Conservation (phyloP, 1,284 basidiomycete genomes). For the Xerocomus minutiporus region DNA sequence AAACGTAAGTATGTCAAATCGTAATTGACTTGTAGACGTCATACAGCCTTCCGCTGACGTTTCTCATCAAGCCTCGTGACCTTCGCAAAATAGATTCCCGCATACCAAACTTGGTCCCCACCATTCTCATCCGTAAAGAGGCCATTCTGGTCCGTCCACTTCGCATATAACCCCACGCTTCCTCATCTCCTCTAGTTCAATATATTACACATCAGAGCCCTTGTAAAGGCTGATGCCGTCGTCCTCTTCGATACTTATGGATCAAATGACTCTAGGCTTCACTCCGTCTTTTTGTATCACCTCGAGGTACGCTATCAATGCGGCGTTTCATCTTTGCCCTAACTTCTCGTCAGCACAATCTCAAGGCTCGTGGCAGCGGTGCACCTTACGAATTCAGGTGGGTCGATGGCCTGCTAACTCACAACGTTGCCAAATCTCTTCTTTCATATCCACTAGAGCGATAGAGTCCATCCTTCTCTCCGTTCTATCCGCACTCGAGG, state of each 20-base stretch:
- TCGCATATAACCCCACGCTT: not conserved
- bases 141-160: conserved; percentile 70
- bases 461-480: conserved; percentile 88
- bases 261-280: conserved; percentile 77
- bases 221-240: conserved; percentile 91
- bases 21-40: conserved; percentile 17
- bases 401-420: conserved; percentile 20
- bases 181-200: conserved; percentile 58
- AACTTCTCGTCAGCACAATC: conserved; percentile 58
- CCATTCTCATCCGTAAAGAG: conserved; percentile 84
- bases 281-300: conserved; percentile 85
- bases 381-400: conserved; percentile 89
- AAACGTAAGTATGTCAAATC: conserved; percentile 58
- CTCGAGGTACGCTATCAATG: conserved; percentile 58
- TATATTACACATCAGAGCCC: conserved; percentile 89
- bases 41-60: conserved; percentile 23
- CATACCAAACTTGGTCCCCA: conserved; percentile 91
- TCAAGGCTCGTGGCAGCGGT: conserved; percentile 62
- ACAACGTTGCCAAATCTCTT: conserved; percentile 10
- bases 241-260: conserved; percentile 91
- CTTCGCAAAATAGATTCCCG: conserved; percentile 94
- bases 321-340: conserved; percentile 14
- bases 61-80: conserved; percentile 74
- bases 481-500: conserved; percentile 84
- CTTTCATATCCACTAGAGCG: conserved; percentile 50